These are phyloP conservation scores for Helenozyma baotianmanensis DNA, from an alignment of 805 yeast genomes.

Conservation along the genomic window DNA sequence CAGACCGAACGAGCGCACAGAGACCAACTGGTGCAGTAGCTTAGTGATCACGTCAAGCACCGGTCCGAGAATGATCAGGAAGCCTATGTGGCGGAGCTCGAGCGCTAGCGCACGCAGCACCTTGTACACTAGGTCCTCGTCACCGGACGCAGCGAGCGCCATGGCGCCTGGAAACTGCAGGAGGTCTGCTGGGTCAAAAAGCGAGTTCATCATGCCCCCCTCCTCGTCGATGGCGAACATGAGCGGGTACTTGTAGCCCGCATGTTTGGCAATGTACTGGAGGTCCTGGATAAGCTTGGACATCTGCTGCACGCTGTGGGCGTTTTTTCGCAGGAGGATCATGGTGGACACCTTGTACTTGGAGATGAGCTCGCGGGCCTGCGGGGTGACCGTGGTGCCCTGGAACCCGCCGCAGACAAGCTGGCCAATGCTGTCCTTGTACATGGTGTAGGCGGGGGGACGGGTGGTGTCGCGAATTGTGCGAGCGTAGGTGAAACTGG, in stretches of 20 bases:
- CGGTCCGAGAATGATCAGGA: slow-evolving; percentile 55
- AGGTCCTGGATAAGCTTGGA: slow-evolving; percentile 46
- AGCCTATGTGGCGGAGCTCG: slow-evolving; percentile 52
- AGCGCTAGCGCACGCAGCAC: slow-evolving; percentile 50
- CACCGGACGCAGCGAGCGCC: slow-evolving; percentile 57
- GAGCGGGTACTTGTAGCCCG: slow-evolving; percentile 48
- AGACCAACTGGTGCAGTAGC: slow-evolving; percentile 51
- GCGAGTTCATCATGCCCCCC: slow-evolving; percentile 58
- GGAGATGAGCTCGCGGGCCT: slow-evolving; percentile 48
- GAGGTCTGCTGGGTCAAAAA: slow-evolving; percentile 47
- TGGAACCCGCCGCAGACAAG: slow-evolving; percentile 57
- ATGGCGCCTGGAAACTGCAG: slow-evolving; percentile 63
- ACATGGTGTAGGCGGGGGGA: slow-evolving; percentile 2
- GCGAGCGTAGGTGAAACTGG: neutral
- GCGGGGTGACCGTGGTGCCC: slow-evolving; percentile 49
- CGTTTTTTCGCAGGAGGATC: slow-evolving; percentile 49
- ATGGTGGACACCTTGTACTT: slow-evolving; percentile 49
- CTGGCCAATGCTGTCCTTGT: slow-evolving; percentile 36
- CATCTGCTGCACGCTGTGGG: slow-evolving; percentile 46
- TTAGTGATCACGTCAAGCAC: slow-evolving; percentile 58
- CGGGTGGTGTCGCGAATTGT: neutral
- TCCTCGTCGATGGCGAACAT: slow-evolving; percentile 59
- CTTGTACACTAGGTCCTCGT: slow-evolving; percentile 44
- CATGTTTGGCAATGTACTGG: slow-evolving; percentile 49
- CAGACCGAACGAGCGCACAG: slow-evolving; percentile 59